A percentile compares a stretch with the other conserved stretches of the same genome.
Conservation (phyloP, 352 stramenopile species). For the Halophytophthora polymorphica region DNA sequence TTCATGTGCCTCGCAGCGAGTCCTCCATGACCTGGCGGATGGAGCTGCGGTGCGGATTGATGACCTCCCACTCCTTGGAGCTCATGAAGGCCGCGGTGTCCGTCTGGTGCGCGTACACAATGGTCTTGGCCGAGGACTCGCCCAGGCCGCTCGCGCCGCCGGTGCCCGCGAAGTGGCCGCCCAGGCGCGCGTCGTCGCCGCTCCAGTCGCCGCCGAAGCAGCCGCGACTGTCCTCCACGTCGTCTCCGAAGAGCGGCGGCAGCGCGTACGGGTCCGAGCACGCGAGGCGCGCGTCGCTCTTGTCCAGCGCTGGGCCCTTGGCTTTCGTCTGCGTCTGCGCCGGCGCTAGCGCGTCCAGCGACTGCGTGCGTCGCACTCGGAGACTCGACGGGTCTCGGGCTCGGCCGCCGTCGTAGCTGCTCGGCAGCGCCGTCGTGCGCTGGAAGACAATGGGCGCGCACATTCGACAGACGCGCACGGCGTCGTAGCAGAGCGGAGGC, state of each 20-base stretch:
- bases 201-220: constrained; percentile 13
- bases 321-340: too few relatives aligned
- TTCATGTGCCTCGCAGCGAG: constrained; percentile 18
- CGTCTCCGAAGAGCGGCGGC: constrained; percentile 61
- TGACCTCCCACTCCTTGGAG: constrained; percentile 66
- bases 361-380: constrained; percentile 9
- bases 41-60: constrained; percentile 49
- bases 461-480: constrained; percentile 68
- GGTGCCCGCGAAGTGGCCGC: constrained; percentile 1
- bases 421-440: constrained; percentile 29
- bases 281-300: constrained; percentile 19
- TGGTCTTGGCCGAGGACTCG: constrained; percentile 53
- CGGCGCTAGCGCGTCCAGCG: constrained; percentile 14
- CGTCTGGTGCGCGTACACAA: constrained; percentile 55
- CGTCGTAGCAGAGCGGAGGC: constrained; percentile 66
- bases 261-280: constrained; percentile 63
- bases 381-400: background rate
- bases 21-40: constrained; percentile 51
- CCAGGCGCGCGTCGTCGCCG: constrained; percentile 9
- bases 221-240: constrained; percentile 44
- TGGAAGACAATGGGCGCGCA: constrained; percentile 69
- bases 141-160: constrained; percentile 13
- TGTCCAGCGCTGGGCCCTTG: constrained; percentile 17
- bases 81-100: constrained; percentile 51
- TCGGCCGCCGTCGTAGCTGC: constrained; percentile 12